Percentiles rank a stretch among this genome's conserved stretches.
These are phyloP conservation scores for Trifolium dubium DNA, from an alignment of 306 rosid genomes.

Conservation along the genomic window DNA sequence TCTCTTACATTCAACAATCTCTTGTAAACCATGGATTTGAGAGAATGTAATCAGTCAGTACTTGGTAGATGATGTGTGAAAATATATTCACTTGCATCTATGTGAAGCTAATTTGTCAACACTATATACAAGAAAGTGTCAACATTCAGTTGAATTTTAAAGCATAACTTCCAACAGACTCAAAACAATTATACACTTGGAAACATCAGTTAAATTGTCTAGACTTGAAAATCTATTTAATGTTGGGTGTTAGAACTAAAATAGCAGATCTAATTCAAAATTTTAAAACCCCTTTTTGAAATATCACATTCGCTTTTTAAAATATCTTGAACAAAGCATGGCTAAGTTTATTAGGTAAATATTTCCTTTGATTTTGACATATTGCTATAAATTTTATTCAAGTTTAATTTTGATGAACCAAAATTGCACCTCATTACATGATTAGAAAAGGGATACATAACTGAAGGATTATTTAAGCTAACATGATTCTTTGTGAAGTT, in stretches of 20 bases:
- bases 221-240: neutral
- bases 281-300: neutral
- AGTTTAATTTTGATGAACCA: neutral
- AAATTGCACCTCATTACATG: neutral
- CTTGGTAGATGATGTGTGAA: conserved; percentile 6
- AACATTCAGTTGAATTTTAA: conserved; percentile 5
- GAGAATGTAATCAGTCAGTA: conserved; percentile 24
- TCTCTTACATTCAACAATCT: conserved; percentile 31
- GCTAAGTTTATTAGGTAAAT: neutral
- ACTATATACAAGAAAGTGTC: conserved; percentile 10
- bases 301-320: neutral
- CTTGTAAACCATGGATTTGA: neutral
- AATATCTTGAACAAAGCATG: neutral
- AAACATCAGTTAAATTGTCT: neutral
- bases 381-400: neutral
- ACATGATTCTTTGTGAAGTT: neutral
- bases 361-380: neutral
- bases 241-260: neutral
- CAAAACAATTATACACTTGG: no score
- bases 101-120: conserved; percentile 30
- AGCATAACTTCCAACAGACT: neutral
- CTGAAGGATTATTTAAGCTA: neutral
- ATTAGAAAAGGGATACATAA: neutral
- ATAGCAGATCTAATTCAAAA: neutral
- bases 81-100: conserved; percentile 33